Conservation (phyloP, 2,329 filamentous ascomycete species). For the Diaporthe nobilis region DNA sequence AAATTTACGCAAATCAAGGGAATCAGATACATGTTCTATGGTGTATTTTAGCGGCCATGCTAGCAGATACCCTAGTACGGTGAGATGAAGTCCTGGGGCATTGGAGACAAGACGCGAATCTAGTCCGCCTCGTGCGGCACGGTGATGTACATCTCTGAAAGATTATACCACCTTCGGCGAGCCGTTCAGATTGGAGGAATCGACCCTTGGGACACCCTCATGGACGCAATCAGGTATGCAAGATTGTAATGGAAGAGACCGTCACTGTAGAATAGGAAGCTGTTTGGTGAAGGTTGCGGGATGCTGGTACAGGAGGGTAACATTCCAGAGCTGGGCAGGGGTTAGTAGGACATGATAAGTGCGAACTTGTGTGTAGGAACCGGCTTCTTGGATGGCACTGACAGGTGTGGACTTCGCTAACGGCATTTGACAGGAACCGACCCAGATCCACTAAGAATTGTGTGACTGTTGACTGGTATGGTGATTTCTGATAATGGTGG, state of each 20-base stretch:
- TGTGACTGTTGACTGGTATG: not conserved
- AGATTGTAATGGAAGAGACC: not conserved
- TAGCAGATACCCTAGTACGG: not conserved
- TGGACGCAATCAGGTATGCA: not conserved
- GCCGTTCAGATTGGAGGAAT: not conserved
- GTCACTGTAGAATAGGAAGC: not conserved
- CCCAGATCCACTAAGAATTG: constrained; percentile 12
- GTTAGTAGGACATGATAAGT: not conserved
- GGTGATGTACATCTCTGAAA: not conserved
- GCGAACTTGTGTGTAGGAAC: not conserved
- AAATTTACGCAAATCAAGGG: not conserved
- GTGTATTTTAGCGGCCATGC: not conserved
- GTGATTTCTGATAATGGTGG: constrained; percentile 1
- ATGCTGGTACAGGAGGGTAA: not conserved
- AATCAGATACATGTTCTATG: not conserved
- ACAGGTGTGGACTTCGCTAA: not conserved
- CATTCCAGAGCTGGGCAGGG: constrained; percentile 7
- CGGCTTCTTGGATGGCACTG: not conserved
- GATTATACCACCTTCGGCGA: not conserved
- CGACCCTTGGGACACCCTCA: not conserved
- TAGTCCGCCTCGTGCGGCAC: not conserved
- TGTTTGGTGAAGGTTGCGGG: not conserved
- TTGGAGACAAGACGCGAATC: not conserved
- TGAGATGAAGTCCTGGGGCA: not conserved
- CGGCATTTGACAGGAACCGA: constrained; percentile 6